Conservation (phyloP, 2,329 filamentous ascomycete species). For the Cryphonectria carpinicola region DNA sequence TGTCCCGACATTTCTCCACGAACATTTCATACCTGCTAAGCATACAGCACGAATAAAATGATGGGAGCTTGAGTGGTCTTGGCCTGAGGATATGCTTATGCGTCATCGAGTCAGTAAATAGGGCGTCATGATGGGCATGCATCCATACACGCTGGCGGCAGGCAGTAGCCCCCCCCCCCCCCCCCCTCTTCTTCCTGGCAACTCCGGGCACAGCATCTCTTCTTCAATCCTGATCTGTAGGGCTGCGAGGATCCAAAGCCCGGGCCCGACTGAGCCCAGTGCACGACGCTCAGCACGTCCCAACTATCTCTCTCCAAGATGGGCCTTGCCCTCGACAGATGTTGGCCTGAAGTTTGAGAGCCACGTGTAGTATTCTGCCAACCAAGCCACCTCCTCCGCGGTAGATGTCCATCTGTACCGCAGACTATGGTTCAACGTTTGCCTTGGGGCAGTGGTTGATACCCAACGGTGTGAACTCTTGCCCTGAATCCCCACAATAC, state of each 20-base stretch:
- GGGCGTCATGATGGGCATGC: too few species aligned
- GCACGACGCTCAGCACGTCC: neutral
- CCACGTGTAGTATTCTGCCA: neutral
- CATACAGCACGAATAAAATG: neutral
- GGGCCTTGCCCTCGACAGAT: neutral
- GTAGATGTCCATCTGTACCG: neutral
- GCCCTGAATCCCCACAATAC: neutral
- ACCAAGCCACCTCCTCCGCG: neutral
- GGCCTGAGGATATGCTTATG: neutral
- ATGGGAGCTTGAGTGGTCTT: neutral
- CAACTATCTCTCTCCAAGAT: neutral
- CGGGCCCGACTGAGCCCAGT: neutral
- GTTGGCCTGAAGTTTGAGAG: neutral
- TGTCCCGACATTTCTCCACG: neutral
- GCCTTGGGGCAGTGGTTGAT: neutral
- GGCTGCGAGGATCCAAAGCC: neutral
- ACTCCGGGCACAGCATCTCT: neutral
- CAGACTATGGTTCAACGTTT: neutral
- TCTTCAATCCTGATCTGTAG: neutral
- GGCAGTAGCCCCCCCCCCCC: too few species aligned
- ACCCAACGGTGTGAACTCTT: neutral
- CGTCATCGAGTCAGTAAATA: neutral
- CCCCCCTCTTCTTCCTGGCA: neutral
- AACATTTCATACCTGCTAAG: neutral
- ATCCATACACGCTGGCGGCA: too few species aligned